Conservation (phyloP, 257 asterid species). For the Eustoma russellianum region DNA sequence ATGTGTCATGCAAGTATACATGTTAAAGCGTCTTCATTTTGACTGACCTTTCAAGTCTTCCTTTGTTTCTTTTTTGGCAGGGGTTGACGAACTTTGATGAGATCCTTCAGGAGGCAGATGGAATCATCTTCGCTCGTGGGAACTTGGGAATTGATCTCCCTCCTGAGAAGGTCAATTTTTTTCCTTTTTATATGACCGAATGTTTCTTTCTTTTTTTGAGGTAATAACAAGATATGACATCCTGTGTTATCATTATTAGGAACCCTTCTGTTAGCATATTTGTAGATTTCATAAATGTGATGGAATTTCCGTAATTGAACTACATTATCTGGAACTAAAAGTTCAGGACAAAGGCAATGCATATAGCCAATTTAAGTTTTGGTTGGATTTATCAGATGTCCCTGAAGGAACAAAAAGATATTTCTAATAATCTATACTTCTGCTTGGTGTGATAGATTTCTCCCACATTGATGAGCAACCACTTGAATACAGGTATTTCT, state of each 20-base stretch:
- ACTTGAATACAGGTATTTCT: slow-evolving; percentile 56
- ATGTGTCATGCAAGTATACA: neutral
- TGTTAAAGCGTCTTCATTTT: neutral
- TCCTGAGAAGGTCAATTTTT: slow-evolving; percentile 63
- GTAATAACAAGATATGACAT: neutral
- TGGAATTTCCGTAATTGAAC: no score
- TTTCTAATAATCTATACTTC: no score
- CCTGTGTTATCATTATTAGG: neutral
- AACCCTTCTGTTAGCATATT: no score
- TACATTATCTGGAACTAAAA: no score
- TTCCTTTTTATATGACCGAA: neutral
- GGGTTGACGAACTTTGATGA: slow-evolving; percentile 87
- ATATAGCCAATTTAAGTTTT: no score
- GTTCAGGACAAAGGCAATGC: no score
- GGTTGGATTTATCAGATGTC: no score
- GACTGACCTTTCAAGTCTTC: neutral
- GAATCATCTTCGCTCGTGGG: slow-evolving; percentile 86
- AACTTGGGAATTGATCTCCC: slow-evolving; percentile 91
- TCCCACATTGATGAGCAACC: no score
- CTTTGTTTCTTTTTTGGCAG: slow-evolving; percentile 23
- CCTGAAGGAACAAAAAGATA: no score
- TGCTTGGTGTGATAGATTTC: no score
- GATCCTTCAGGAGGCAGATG: slow-evolving; percentile 83
- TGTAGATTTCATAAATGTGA: no score
- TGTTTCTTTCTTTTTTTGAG: neutral